These are phyloP conservation scores for Styphnolobium japonicum DNA, from an alignment of 306 rosid genomes.

Conservation along the genomic window DNA sequence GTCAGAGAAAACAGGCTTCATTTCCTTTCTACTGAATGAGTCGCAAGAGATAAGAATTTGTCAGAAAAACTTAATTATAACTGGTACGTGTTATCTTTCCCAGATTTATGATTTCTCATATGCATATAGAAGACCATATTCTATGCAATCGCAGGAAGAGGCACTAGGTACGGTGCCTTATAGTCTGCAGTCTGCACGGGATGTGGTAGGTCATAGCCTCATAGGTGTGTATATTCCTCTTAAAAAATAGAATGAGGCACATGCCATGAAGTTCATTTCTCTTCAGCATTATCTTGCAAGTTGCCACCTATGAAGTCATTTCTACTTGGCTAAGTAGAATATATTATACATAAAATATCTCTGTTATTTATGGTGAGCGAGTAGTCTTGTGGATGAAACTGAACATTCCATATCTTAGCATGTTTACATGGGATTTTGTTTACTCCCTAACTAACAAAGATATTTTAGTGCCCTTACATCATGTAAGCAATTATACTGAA, in stretches of 20 bases:
- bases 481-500: not conserved
- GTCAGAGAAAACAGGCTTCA: not conserved
- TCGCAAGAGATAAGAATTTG: not conserved
- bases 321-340: not conserved
- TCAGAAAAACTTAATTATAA: not conserved
- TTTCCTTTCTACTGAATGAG: not conserved
- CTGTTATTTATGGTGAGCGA: not conserved
- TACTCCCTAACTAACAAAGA: not conserved
- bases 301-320: not conserved
- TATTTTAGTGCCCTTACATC: not conserved
- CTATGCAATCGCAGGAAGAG: not conserved
- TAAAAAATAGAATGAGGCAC: not conserved
- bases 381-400: constrained; percentile 14
- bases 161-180: not conserved
- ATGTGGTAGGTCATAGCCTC: too few relatives aligned
- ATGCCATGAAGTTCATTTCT: not conserved
- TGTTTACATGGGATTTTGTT: constrained; percentile 4
- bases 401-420: constrained; percentile 6
- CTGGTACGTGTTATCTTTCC: not conserved
- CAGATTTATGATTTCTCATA: not conserved
- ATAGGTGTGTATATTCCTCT: not conserved
- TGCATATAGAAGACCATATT: not conserved
- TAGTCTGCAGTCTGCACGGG: not conserved
- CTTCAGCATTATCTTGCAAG: not conserved
- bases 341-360: not conserved